These are phyloP conservation scores for Phytophthora pini DNA, from an alignment of 352 stramenopile genomes.

Conservation along the genomic window DNA sequence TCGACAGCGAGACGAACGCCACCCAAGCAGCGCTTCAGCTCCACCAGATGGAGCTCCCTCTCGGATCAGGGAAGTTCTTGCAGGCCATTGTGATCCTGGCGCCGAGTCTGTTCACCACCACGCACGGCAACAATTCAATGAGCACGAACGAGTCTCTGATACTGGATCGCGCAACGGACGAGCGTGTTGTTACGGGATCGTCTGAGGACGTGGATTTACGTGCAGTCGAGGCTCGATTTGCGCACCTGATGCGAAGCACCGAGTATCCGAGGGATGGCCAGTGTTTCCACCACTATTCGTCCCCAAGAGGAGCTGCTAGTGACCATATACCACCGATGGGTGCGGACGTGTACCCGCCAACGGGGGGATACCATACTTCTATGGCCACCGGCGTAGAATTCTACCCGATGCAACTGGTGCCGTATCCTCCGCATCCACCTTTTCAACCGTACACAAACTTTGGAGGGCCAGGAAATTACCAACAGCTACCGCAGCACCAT, in stretches of 20 bases:
- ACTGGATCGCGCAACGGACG: constrained; percentile 24
- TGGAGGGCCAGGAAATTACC: constrained; percentile 21
- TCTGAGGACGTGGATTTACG: constrained; percentile 76
- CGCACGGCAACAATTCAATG: constrained; percentile 43
- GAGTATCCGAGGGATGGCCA: constrained; percentile 42
- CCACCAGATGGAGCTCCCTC: constrained; percentile 67
- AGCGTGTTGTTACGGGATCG: constrained; percentile 30
- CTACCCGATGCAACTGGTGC: constrained; percentile 38
- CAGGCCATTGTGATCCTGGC: constrained; percentile 76
- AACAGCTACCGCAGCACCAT: constrained; percentile 32
- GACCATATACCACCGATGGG: constrained; percentile 25
- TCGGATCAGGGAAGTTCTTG: constrained; percentile 54
- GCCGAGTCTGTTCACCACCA: constrained; percentile 70
- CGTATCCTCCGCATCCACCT: constrained; percentile 29
- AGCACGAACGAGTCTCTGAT: constrained; percentile 31
- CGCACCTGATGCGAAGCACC: constrained; percentile 79
- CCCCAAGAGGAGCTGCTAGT: constrained; percentile 6
- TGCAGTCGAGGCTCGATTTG: constrained; percentile 79
- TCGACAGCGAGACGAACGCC: constrained; percentile 58
- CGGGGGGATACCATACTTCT: constrained; percentile 16
- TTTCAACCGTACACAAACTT: constrained; percentile 37
- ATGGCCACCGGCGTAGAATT: constrained; percentile 28
- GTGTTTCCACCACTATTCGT: constrained; percentile 24
- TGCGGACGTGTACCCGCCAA: constrained; percentile 12
- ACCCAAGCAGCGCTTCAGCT: constrained; percentile 54